phyloP scores from a whole-genome alignment of 2,329 filamentous ascomycete genomes.

The Laburnicola sp. region DNA sequence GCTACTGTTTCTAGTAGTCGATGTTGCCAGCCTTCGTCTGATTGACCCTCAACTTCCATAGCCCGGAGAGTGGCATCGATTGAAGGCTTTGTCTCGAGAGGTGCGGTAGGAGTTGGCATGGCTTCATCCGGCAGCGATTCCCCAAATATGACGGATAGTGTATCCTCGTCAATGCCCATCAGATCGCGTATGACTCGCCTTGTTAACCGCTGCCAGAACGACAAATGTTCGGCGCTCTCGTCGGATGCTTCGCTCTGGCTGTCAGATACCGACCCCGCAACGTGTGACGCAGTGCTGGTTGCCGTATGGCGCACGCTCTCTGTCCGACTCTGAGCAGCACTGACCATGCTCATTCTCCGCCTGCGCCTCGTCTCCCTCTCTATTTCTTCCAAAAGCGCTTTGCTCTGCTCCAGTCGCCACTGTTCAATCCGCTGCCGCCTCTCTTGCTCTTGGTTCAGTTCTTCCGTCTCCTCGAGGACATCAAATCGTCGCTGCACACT shows the following conservation, averaged over 20 bases:
- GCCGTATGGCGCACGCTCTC: conserved; percentile 24
- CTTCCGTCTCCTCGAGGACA: conserved; percentile 55
- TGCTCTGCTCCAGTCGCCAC: conserved; percentile 91
- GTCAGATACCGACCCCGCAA: conserved; percentile 28
- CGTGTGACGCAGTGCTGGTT: conserved; percentile 13
- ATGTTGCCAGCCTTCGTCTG: conserved; percentile 66
- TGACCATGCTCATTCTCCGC: conserved; percentile 65
- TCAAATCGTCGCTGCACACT: conserved; percentile 62
- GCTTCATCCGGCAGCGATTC: conserved; percentile 65
- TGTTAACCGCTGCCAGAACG: conserved; percentile 79
- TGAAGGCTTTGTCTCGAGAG: conserved; percentile 23
- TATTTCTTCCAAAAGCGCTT: conserved; percentile 82
- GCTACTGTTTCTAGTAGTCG: conserved; percentile 82
- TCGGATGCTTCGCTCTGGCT: conserved; percentile 43
- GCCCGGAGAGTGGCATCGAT: conserved; percentile 25
- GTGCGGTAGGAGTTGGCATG: conserved; percentile 20
- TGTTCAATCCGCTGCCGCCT: conserved; percentile 82
- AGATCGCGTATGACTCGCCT: conserved; percentile 84
- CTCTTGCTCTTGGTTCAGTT: conserved; percentile 66
- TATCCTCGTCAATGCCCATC: conserved; percentile 84
- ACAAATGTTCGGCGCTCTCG: conserved; percentile 59
- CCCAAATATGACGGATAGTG: conserved; percentile 84
- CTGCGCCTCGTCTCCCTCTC: conserved; percentile 76
- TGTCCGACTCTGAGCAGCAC: conserved; percentile 44
- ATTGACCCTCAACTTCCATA: conserved; percentile 36